Base-by-base conservation (phyloP, 805 yeast genomes). In the Sugiyamaella chiloensis region DNA sequence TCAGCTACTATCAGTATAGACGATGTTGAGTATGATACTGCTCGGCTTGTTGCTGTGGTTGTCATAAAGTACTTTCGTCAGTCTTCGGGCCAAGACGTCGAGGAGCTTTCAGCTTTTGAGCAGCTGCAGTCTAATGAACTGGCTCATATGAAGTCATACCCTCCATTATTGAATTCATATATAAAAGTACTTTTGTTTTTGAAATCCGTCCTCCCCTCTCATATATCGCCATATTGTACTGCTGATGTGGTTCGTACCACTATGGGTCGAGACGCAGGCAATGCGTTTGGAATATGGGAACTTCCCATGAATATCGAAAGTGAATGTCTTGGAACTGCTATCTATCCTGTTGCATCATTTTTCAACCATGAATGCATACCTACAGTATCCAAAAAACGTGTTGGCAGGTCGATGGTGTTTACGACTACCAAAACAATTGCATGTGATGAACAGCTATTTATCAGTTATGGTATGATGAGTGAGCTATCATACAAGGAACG, bases 211-310 rank as follows among this genome's bases (percentile, higher is more conserved):
- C 57, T 74, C 9, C 75, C 76, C 0, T 14, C 12, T 2, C 19
- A 27, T 2, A 56, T 59, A 1, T 52, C 52, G 16, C 54, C 73
- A 24, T 70, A 68, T 30, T 61, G 81, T 11, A 69, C 73, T 2
- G 60, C 74, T 1, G 62, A 61, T 1, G 52, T 52, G 3, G 61
- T 81, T 14, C 66, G 85, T 40, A 63, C 65, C 12, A 71, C 78
- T 2, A 65, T 78, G 42, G 87, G 87, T 1, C 66, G 74, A 32
- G 83, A 81, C 53, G 74, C 80, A 42, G 82, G 84, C 12, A 82
- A 82, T 58, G 82, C 87, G 0, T 82, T 82, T 62, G 87, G 87
- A 1, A 78, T 81, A 19, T 80, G 87, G 85, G 78, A 81, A 42
- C 61, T 56, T 5, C 62, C 69, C 12, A 53, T 65, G 2, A 63